Conservation (phyloP, 306 rosid species). For the Gynostemma pentaphyllum region DNA sequence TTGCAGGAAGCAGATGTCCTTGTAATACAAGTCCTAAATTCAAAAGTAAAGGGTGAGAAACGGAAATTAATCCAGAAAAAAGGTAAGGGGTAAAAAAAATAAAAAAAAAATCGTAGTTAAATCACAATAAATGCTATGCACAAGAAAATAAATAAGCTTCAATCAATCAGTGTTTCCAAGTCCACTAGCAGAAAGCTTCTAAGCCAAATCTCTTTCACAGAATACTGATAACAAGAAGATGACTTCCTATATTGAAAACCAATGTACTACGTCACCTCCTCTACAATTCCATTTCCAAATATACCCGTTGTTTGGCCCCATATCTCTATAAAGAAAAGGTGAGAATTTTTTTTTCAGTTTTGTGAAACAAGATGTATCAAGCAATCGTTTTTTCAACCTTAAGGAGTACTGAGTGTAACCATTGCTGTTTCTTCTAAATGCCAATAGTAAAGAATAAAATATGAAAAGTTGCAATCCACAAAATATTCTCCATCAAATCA, state of each 20-base stretch:
- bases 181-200: not conserved
- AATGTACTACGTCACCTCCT: not conserved
- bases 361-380: not conserved
- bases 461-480: not conserved
- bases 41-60: constrained; percentile 15
- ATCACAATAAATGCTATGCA: not conserved
- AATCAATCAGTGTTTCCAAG: not conserved
- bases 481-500: not conserved
- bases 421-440: not conserved
- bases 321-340: not conserved
- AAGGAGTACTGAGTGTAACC: not conserved
- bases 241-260: too few species aligned
- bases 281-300: not conserved
- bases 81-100: not conserved
- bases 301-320: not conserved
- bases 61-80: constrained; percentile 1
- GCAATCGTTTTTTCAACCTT: not conserved
- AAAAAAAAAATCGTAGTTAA: not conserved
- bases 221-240: too few species aligned
- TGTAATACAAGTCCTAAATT: constrained; percentile 67
- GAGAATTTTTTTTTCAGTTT: not conserved
- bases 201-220: not conserved
- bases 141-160: not conserved
- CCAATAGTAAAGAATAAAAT: not conserved
- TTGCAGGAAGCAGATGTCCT: constrained; percentile 60